Base-by-base conservation (phyloP, 2,329 filamentous ascomycete genomes). In the Cordyceps tenuipes region DNA sequence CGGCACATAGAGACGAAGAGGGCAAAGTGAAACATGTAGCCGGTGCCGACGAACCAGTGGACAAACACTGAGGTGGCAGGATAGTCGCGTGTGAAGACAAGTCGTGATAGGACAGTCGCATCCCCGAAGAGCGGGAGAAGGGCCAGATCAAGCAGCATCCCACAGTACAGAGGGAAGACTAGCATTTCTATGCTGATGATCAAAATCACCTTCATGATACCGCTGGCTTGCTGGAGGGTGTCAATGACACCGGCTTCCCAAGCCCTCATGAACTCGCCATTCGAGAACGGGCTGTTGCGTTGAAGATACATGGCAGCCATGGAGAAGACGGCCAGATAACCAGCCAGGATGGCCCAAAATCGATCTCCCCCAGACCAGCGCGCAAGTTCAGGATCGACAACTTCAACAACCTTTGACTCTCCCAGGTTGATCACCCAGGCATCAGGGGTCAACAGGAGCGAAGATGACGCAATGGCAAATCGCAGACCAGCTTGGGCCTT, bases 171-270 rank as follows among this genome's bases (percentile, higher is more conserved):
- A 0, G 94, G 94, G 69, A 99, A 99, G 7, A 92, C 86, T 41
- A 99, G 86, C 94, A 99, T 99, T 76, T 99, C 94, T 67, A 99
- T 99, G 64, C 92, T 94, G 65, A 99, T 99, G 68, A 99, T 97
- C 62, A 97, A 77, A 55, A 99, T 96, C 23, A 99, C 94, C 73
- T 99, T 99, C 79, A 97, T 86, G 10, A 99, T 93, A 15, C 95
- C 94, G 47, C 94, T 95, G 52, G 94, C 94, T 78, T 99, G 95
- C 64, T 91, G 87, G 23, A 99, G 79, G 1, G 87, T 81, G 64
- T 97, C 93, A 26, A 93, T 87, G 47, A 97, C 73, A 8, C 86
- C 82, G 26, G 87, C 88, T 71, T 97, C 92, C 80, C 82, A 83
- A 36, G 84, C 82, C 62, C 83, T 82, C 55, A 81, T 77, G 1